These are phyloP conservation scores for Entophlyctis luteolus DNA, from an alignment of 192 early-diverging fungal species.

Conservation along the genomic window DNA sequence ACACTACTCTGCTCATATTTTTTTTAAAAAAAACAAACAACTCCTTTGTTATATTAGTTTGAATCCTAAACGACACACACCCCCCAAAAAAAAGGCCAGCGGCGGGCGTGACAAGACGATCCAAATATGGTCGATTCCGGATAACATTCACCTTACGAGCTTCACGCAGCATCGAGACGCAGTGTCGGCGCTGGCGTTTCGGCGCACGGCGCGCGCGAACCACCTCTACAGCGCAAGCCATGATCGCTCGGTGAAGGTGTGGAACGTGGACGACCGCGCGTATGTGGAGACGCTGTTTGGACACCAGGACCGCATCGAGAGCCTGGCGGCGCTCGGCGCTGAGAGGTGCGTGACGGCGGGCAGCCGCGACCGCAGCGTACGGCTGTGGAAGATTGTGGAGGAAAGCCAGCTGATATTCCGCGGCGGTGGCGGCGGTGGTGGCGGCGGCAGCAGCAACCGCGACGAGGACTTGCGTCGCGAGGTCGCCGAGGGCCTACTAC, in stretches of 20 bases:
- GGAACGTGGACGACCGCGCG: conserved; percentile 85
- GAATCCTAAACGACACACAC: not conserved
- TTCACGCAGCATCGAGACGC: conserved; percentile 93
- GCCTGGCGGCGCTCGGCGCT: conserved; percentile 75
- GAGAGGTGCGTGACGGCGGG: conserved; percentile 91
- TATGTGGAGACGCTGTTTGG: conserved; percentile 83
- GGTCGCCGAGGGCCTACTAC: conserved; percentile 41
- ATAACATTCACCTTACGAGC: conserved; percentile 64
- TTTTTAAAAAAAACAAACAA: not conserved
- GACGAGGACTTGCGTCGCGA: conserved; percentile 42
- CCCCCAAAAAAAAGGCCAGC: conserved; percentile 64
- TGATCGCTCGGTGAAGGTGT: conserved; percentile 94
- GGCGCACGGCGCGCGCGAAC: conserved; percentile 54
- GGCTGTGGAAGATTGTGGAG: conserved; percentile 95
- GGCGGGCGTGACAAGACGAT: conserved; percentile 89
- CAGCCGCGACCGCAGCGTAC: conserved; percentile 79
- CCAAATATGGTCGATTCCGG: conserved; percentile 83
- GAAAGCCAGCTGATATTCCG: conserved; percentile 91
- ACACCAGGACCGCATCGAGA: conserved; percentile 86
- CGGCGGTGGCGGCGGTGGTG: conserved; percentile 52
- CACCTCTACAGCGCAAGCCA: conserved; percentile 85
- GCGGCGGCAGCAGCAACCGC: conserved; percentile 1
- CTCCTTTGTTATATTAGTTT: conserved; percentile 8
- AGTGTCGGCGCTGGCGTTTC: conserved; percentile 80
- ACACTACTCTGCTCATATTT: conserved; percentile 24